These are phyloP conservation scores for Alternaria panax DNA, from an alignment of 2,329 filamentous ascomycete species.

Conservation along the genomic window DNA sequence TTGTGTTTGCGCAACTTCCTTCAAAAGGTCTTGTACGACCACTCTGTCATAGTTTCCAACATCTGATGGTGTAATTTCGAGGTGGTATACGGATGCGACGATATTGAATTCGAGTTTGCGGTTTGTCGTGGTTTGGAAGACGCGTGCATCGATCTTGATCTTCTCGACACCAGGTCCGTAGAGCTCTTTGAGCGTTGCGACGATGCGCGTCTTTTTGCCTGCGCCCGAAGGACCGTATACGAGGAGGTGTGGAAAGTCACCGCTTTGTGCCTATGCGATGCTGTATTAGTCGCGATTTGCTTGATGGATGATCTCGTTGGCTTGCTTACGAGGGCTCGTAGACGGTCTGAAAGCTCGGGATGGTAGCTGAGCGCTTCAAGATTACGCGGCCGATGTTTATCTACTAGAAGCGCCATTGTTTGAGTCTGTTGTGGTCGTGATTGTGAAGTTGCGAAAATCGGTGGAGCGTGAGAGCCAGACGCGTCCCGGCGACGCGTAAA, in stretches of 20 bases:
- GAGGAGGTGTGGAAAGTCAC: conserved; percentile 96
- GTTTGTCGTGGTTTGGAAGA: conserved; percentile 94
- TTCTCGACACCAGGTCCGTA: conserved; percentile 98
- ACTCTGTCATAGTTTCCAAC: conserved; percentile 97
- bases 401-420: conserved; percentile 69
- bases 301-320: conserved; percentile 6
- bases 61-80: conserved; percentile 97
- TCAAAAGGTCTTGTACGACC: conserved; percentile 92
- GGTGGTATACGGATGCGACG: conserved; percentile 93
- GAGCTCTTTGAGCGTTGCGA: conserved; percentile 92
- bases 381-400: conserved; percentile 73
- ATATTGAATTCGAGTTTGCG: conserved; percentile 99
- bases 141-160: conserved; percentile 97
- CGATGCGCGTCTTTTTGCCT: conserved; percentile 96
- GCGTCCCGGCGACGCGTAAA: conserved; percentile 42
- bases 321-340: conserved; percentile 78
- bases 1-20: conserved; percentile 98
- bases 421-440: conserved; percentile 7
- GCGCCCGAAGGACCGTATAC: conserved; percentile 96
- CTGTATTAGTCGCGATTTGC: conserved; percentile 14
- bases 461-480: conserved; percentile 23
- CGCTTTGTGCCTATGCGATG: conserved; percentile 79
- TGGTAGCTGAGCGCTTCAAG: conserved; percentile 87
- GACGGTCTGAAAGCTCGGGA: conserved; percentile 81
- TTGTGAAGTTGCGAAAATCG: conserved; percentile 15